phyloP scores from a whole-genome alignment of 1,284 basidiomycete species.

The Cryptococcus sp. region DNA sequence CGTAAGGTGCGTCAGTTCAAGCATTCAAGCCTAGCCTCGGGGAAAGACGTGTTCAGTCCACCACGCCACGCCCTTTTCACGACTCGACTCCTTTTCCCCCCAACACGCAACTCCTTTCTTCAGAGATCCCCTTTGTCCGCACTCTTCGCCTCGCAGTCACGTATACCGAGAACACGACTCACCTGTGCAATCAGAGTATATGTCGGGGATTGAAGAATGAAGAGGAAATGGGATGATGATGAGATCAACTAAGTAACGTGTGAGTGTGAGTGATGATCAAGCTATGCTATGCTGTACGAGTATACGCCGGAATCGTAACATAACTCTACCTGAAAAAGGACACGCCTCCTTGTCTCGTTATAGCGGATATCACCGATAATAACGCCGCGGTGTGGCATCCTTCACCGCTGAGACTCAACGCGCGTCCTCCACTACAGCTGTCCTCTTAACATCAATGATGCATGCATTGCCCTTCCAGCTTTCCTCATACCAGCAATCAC shows the following conservation, averaged over 20 bases:
- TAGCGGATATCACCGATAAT: constrained; percentile 6
- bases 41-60: too few relatives aligned
- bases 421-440: constrained; percentile 9
- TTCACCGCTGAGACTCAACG: constrained; percentile 4
- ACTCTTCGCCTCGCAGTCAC: too few relatives aligned
- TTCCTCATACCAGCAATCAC: too few relatives aligned
- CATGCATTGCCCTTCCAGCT: too few relatives aligned
- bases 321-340: too few relatives aligned
- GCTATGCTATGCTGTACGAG: background rate
- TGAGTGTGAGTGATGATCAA: background rate
- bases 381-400: constrained; percentile 22
- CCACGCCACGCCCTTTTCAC: too few relatives aligned
- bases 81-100: too few relatives aligned
- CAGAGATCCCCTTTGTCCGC: too few relatives aligned
- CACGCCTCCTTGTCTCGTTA: background rate
- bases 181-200: background rate
- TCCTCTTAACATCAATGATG: constrained; percentile 2
- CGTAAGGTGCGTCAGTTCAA: background rate
- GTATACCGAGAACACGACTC: background rate
- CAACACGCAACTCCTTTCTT: too few relatives aligned
- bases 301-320: too few relatives aligned
- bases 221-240: background rate
- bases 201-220: background rate
- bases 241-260: background rate
- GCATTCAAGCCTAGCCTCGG: too few relatives aligned